A percentile compares a stretch with the other conserved stretches of the same genome.
These are phyloP conservation scores for Amaranthus hypochondriacus DNA, from an alignment of 148 eudicot species.

Conservation along the genomic window DNA sequence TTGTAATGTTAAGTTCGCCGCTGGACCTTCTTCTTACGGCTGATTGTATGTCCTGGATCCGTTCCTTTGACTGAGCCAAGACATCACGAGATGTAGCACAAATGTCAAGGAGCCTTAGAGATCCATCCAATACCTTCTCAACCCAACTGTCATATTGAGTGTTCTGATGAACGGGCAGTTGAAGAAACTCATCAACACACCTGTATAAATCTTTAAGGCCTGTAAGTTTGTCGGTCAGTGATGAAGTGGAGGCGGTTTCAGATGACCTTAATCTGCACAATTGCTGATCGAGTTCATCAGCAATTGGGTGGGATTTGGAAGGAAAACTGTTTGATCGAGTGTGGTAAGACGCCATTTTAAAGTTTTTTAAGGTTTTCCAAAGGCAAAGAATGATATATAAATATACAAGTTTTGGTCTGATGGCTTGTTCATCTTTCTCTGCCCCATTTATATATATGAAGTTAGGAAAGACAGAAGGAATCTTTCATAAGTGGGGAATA, in stretches of 20 bases:
- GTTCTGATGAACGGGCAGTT: conserved; percentile 12
- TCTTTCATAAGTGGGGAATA: not conserved
- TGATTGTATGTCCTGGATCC: conserved; percentile 27
- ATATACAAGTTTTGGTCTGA: not conserved
- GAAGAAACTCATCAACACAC: conserved; percentile 25
- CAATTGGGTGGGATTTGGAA: conserved; percentile 6
- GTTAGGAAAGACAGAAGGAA: conserved; percentile 16
- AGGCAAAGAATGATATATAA: not conserved
- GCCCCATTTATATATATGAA: conserved; percentile 13
- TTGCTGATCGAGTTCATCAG: conserved; percentile 22
- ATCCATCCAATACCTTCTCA: conserved; percentile 26
- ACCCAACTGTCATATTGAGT: not conserved
- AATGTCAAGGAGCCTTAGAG: conserved; percentile 34
- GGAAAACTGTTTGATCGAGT: conserved; percentile 11
- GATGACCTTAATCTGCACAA: conserved; percentile 23
- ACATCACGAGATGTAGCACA: conserved; percentile 28
- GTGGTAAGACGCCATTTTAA: not conserved
- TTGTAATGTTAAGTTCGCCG: conserved; percentile 11
- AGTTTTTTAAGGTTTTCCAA: not conserved
- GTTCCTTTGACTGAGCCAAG: conserved; percentile 23
- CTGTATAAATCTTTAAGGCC: conserved; percentile 21
- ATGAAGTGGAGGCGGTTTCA: conserved; percentile 20
- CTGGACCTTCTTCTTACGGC: conserved; percentile 25
- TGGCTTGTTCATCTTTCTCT: not conserved
- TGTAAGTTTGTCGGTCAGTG: conserved; percentile 16